Evolutionary conservation across 2,329 filamentous ascomycete species (phyloP), one percentile per base, ranked within the genome.

Genomic region (Claviceps quebecensis): DNA sequence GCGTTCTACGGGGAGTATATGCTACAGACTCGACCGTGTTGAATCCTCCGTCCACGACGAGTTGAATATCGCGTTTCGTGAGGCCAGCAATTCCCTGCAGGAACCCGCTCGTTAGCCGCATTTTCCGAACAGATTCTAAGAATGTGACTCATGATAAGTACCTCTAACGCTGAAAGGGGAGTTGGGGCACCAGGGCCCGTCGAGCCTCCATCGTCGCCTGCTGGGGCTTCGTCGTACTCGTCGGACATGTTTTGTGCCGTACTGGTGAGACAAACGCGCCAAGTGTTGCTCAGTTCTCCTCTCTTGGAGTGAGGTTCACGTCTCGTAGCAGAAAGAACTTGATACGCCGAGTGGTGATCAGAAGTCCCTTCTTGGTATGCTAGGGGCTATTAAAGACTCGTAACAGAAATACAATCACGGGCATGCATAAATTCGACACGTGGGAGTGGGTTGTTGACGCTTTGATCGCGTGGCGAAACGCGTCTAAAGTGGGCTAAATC

Each of bases 1-100:
- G 72, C 52, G 84, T 73, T 62, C 91, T 81, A 50, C 78, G 86
- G 65, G 93, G 80, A 3, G 81, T 97, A 65, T 98, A 98, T 48
- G 93, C 93, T 54, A 98, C 86, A 2, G 90, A 84, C 68, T 98
- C 93, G 39, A 98, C 89, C 0, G 93, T 98, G 65, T 97, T 88
- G 67, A 83, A 97, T 5, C 93, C 93, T 40, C 87, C 90, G 62
- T 97, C 91, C 17, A 94, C 74, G 22, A 98, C 81, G 40, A 96
- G 74, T 65, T 96, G 93, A 59, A 97, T 94, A 65, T 98, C 93
- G 62, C 94, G 82, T 59, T 90, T 90, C n/a, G 90, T 95, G 58
- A 97, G 72, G 14, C 91, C 91, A 45, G 86, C 82, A 55, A 95
- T 73, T 34, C 91, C 91, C 89, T 95, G 45, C 2, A 5, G 2